These are phyloP conservation scores for Melanogaster broomeanus DNA, from an alignment of 768 basidiomycete species.

Conservation along the genomic window DNA sequence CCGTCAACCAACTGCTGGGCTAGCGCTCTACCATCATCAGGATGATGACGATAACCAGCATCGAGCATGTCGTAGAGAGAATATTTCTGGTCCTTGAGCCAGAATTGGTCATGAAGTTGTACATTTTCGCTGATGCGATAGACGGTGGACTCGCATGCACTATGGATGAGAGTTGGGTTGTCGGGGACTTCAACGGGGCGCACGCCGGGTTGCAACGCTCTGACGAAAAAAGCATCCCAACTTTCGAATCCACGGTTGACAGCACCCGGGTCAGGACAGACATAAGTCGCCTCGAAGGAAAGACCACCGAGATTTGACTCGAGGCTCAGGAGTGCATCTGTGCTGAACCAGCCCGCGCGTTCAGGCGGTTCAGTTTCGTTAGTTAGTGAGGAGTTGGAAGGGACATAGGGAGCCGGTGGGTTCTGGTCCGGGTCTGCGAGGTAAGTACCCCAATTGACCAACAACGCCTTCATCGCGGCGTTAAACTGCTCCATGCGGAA, in stretches of 20 bases:
- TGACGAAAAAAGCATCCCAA: constrained; percentile 58
- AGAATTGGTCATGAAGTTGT: constrained; percentile 47
- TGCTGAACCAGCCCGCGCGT: constrained; percentile 6
- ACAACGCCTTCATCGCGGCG: background rate
- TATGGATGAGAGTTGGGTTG: constrained; percentile 38
- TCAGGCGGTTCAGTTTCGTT: no score
- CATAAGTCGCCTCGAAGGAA: background rate
- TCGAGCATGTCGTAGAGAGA: constrained; percentile 58
- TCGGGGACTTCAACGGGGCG: constrained; percentile 37
- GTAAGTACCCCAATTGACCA: constrained; percentile 2
- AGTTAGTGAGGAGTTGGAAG: constrained; percentile 5
- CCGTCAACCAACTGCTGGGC: constrained; percentile 47
- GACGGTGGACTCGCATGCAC: constrained; percentile 54
- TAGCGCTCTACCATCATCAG: constrained; percentile 26
- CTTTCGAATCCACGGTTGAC: constrained; percentile 36
- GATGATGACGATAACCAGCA: no score
- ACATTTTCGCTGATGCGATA: constrained; percentile 38
- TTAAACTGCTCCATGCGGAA: constrained; percentile 12
- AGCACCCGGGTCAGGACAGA: background rate
- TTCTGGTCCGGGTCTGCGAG: background rate
- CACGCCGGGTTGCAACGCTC: constrained; percentile 33
- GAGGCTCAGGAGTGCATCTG: background rate
- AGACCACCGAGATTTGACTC: background rate
- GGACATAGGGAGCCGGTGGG: background rate
- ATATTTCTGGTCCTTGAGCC: constrained; percentile 60